Evolutionary conservation across 345 rosid genomes (phyloP), one percentile per base, ranked within the genome.

Genomic region (Durio zibethinus): DNA sequence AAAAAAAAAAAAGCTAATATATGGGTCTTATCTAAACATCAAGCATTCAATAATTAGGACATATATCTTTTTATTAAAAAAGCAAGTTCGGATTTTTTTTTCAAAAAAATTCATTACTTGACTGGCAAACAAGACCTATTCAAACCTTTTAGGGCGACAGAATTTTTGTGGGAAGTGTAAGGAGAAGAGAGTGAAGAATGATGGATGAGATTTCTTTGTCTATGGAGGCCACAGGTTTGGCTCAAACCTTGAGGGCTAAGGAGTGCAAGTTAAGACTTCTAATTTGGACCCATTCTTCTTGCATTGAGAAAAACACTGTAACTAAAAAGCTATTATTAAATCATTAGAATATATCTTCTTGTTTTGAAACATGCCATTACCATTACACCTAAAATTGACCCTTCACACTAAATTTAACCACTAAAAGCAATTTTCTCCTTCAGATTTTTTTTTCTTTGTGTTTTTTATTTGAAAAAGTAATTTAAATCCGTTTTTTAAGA

Each of bases 251-350:
- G 72, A 75, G 64, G 81, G 73, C 79, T 72, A 57, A 84, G 73
- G 93, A 92, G 97, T 94, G 84, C 85, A 87, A 88, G 89, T 82
- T 89, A 92, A 90, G 98, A 79, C 63, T 92, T 76, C 79, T 33
- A 75, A 43, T 75, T 83, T 80, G 84, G 86, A 79, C 78, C 84
- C 83, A 66, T 71, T 36, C 52, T 73, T 18, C 74, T 74, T 78
- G 16, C 79, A 52, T 10, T 86, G 87, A 84, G 85, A 64, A 76
- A 73, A 85, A 85, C 92, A 29, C 80, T 76, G 36, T 89, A 90
- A 83, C 92, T 84, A 83, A 63, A 83, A 38, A 10, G 48, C 7
- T 43, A 29, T 81, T 43, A 29, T 81, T 67, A 63, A 27, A 53
- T 33, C 68, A 60, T 60, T 74, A 40, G 36, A 52, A 52, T 62